phyloP scores from a whole-genome alignment of 345 rosid species.

The Durio zibethinus region DNA sequence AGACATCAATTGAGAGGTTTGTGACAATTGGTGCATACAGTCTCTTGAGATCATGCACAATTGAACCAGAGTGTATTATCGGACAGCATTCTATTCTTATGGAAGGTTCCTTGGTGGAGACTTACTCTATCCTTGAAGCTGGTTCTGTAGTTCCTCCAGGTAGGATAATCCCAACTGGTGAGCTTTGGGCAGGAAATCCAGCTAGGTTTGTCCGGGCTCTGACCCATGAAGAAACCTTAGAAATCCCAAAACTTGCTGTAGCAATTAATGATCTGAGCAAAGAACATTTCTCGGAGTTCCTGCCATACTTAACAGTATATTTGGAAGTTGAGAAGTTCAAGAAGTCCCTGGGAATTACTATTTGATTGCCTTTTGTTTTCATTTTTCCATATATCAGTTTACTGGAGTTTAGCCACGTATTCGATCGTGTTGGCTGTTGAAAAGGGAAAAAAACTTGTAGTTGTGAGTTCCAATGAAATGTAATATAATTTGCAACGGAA shows the following conservation, averaged over 20 bases:
- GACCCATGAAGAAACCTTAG: conserved; percentile 87
- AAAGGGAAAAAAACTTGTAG: background rate
- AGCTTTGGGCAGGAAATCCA: conserved; percentile 98
- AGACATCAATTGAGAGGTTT: conserved; percentile 76
- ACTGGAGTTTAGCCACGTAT: conserved; percentile 28
- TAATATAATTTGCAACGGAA: conserved; percentile 13
- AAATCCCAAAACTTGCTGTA: conserved; percentile 94
- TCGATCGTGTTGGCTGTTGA: conserved; percentile 23
- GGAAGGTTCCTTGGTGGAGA: conserved; percentile 97
- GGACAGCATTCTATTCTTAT: conserved; percentile 96
- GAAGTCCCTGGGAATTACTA: conserved; percentile 62
- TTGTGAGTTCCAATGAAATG: conserved; percentile 18
- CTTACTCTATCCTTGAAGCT: conserved; percentile 87
- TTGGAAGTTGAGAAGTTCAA: conserved; percentile 94
- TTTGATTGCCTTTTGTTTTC: conserved; percentile 31
- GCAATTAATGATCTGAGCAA: conserved; percentile 85
- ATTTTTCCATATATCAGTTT: conserved; percentile 20
- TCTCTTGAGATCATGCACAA: conserved; percentile 85
- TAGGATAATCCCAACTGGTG: conserved; percentile 91
- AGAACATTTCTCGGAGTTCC: conserved; percentile 71
- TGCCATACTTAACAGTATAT: conserved; percentile 89
- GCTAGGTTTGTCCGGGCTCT: conserved; percentile 78
- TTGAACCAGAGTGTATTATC: conserved; percentile 96
- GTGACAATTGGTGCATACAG: conserved; percentile 88
- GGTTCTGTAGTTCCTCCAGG: conserved; percentile 97